Conservation (phyloP, 768 basidiomycete species). For the Russula virescens region DNA sequence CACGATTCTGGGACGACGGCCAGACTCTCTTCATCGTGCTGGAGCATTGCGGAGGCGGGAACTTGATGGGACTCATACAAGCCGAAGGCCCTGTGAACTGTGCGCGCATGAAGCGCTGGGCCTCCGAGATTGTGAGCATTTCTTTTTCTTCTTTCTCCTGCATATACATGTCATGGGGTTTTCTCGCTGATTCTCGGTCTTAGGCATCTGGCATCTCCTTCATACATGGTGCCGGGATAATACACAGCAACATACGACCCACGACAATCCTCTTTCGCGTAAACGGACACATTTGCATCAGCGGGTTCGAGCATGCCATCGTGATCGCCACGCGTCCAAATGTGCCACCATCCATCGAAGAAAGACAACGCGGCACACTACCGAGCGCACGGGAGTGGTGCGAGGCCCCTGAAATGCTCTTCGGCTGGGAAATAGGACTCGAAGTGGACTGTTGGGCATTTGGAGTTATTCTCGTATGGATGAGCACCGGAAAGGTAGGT, state of each 20-base stretch:
- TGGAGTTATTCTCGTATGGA: slow-evolving; percentile 22
- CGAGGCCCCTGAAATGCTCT: slow-evolving; percentile 22
- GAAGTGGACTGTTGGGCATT: slow-evolving; percentile 25
- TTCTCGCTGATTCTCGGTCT: background rate
- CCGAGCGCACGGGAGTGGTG: slow-evolving; percentile 18
- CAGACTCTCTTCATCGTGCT: slow-evolving; percentile 19
- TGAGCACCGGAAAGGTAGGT: slow-evolving; percentile 22
- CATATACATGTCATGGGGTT: too few species aligned
- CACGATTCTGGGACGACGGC: slow-evolving; percentile 23
- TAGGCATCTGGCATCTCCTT: slow-evolving; percentile 20
- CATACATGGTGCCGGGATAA: slow-evolving; percentile 19
- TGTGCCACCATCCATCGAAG: background rate
- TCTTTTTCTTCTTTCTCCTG: background rate
- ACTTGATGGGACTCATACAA: slow-evolving; percentile 17
- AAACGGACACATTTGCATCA: slow-evolving; percentile 22
- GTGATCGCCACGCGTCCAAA: slow-evolving; percentile 2
- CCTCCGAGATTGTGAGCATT: slow-evolving; percentile 19
- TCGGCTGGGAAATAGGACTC: slow-evolving; percentile 20
- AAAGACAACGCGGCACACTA: slow-evolving; percentile 1
- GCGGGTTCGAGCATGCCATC: slow-evolving; percentile 19
- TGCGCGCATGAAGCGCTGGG: slow-evolving; percentile 15
- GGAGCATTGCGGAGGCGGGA: slow-evolving; percentile 21
- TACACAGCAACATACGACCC: slow-evolving; percentile 21
- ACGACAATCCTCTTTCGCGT: slow-evolving; percentile 19
- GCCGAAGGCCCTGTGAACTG: slow-evolving; percentile 14